Conservation (phyloP, 768 basidiomycete species). For the Clitopilus passeckerianus region DNA sequence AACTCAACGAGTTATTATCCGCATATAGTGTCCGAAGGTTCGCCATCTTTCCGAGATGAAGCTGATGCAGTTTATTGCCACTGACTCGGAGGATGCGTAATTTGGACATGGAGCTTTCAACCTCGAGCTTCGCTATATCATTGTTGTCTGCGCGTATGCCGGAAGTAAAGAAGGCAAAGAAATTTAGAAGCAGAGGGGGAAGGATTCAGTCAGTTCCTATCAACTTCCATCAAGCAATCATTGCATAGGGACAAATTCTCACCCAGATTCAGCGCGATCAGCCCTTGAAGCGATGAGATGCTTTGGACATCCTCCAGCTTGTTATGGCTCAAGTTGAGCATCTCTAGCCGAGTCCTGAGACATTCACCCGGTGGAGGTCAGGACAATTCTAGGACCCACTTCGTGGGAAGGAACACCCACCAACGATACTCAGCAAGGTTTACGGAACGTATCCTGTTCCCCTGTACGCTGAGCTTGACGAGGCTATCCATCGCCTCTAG, state of each 20-base stretch:
- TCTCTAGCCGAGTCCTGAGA: conserved; percentile 63
- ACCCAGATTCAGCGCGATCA: conserved; percentile 84
- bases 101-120: conserved; percentile 53
- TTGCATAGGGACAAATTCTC: conserved; percentile 26
- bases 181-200: conserved; percentile 1
- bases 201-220: conserved; percentile 2
- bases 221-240: conserved; percentile 19
- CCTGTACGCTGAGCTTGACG: conserved; percentile 76
- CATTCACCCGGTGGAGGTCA: conserved; percentile 3
- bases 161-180: neutral
- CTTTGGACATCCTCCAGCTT: conserved; percentile 53
- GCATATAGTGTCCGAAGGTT: conserved; percentile 88
- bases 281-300: conserved; percentile 52
- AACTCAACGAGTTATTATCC: conserved; percentile 71
- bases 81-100: conserved; percentile 84
- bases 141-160: conserved; percentile 60
- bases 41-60: conserved; percentile 60
- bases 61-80: conserved; percentile 66
- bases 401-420: conserved; percentile 33
- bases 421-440: conserved; percentile 65
- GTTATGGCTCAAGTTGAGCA: conserved; percentile 80
- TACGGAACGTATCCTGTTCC: conserved; percentile 60
- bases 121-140: conserved; percentile 47
- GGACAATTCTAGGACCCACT: conserved; percentile 4
- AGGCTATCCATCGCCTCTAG: conserved; percentile 77